Evolutionary conservation across 2,329 filamentous ascomycete genomes (phyloP), one percentile per base, ranked within the genome.

Genomic region (Fusarium equiseti): DNA sequence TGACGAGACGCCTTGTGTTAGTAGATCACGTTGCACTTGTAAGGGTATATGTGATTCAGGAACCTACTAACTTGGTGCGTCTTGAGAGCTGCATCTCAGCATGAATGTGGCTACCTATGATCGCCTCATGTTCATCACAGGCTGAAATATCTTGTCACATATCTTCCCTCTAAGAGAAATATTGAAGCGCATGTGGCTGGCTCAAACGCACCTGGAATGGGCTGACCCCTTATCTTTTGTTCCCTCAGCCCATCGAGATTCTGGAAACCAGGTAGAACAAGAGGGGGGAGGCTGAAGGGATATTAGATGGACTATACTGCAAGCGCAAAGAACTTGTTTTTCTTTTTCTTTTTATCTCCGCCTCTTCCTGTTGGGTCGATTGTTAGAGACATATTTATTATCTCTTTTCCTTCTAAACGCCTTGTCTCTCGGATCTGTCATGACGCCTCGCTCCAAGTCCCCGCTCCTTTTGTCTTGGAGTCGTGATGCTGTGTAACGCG

Each of bases 131-230:
- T 55, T 56, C 56, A 38, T 45, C 45, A 26, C 26, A 27, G 48
- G 53, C 24, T 60, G 51, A 51, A 55, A 44, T 45, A 53, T 59
- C 27, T 54, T 59, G 65, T 72, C 57, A 70, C 69, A 66, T 64
- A 35, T 24, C 18, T 29, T 45, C 32, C 49, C n/a, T 46, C 40
- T 51, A 16, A 12, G 20, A 57, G 53, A 49, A 60, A 48, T 48
- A 46, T 53, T 26, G 38, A 50, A 44, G 54, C 63, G 63, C n/a
- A 46, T 49, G 71, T 70, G 63, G 71, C 69, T 75, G 71, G 61
- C 62, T 64, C 16, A 56, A 67, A 59, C 27, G 18, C 48, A 32
- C 31, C 48, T 65, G 56, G 35, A 61, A 68, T 60, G 40, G 50
- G 26, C 55, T 45, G 45, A 22, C 46, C 38, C 13, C 58, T 51